Percentiles rank a stretch among this genome's conserved stretches.
phyloP scores from a whole-genome alignment of 2,329 filamentous ascomycete species.

The Xylaria sp. region DNA sequence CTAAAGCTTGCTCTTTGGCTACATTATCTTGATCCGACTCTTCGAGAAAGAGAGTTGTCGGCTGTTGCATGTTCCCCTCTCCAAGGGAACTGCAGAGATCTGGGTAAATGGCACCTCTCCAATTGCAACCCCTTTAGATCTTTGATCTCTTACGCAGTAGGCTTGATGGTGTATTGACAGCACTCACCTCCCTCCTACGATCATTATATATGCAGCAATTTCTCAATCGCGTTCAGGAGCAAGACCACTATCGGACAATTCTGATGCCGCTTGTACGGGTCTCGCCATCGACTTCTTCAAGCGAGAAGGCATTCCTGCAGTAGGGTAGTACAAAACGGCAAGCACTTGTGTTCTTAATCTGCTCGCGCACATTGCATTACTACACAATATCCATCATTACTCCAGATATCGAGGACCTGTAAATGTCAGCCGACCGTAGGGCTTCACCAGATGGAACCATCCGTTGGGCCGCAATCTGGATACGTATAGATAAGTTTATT shows the following conservation, averaged over 20 bases:
- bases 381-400: not conserved
- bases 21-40: conserved; percentile 1
- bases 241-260: conserved; percentile 3
- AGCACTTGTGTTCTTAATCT: conserved; percentile 1
- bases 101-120: conserved; percentile 35
- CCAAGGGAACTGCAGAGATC: conserved; percentile 3
- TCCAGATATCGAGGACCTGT: not conserved
- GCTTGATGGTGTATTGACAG: conserved; percentile 17
- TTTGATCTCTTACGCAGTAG: conserved; percentile 9
- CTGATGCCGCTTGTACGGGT: conserved; percentile 8
- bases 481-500: not conserved
- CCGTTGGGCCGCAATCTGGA: conserved; percentile 12
- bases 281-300: conserved; percentile 15
- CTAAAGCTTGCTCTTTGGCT: not conserved
- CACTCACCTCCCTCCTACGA: conserved; percentile 14
- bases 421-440: conserved; percentile 2
- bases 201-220: conserved; percentile 9
- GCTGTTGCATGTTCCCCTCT: conserved; percentile 12
- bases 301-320: not conserved
- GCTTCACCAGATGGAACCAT: not conserved
- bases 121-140: conserved; percentile 29
- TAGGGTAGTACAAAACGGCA: conserved; percentile 14
- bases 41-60: conserved; percentile 14
- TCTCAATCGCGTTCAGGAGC: not conserved
- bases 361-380: conserved; percentile 11